Base-by-base conservation (phyloP, 2,329 filamentous ascomycete species). In the Biscogniauxia mediterranea region DNA sequence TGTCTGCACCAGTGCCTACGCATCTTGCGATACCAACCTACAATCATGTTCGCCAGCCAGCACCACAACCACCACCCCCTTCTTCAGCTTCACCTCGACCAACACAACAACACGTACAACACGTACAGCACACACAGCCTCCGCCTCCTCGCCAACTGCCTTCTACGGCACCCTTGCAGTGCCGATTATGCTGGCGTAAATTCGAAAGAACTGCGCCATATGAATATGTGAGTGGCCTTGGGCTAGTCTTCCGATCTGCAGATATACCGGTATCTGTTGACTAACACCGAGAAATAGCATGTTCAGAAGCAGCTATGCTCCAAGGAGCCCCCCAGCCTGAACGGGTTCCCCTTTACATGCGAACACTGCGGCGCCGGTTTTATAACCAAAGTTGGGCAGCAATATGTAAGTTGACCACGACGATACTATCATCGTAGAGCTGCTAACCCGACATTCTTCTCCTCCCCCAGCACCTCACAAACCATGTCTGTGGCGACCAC, bases 341-440 rank as follows among this genome's bases (percentile, higher is more conserved):
- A 65, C 2, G 72, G 74, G 0, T 76, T 73, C 62, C 74, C 70
- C n/a, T 78, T 75, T 20, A 67, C 73, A 0, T 85, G 83, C 57
- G 62, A 73, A 1, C 73, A 77, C 54, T 85, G 83, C 53, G 80
- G 80, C 25, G 73, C 77, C 51, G 73, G 74, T 1, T 84, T 85
- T 52, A 71, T 70, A 1, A 79, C 77, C 11, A 64, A 68, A 4
- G 74, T 74, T 21, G 81, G 79, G 1, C 66, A 81, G 1, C 63
- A 73, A 55, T 83, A 83, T 64, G 76, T 78, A 59, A 72, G 74
- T 69, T 2, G 54, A 20, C 38, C 6, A 32, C 13, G 57, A 49
- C 13, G 9, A 28, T 5, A 25, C 20, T 32, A 13, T 23, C 4
- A n/a, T 53, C 32, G 15, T 5, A 20, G 50, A 25, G n/a, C 53